Conservation (phyloP, 768 basidiomycete genomes). For the Rhizopogon salebrosus region DNA sequence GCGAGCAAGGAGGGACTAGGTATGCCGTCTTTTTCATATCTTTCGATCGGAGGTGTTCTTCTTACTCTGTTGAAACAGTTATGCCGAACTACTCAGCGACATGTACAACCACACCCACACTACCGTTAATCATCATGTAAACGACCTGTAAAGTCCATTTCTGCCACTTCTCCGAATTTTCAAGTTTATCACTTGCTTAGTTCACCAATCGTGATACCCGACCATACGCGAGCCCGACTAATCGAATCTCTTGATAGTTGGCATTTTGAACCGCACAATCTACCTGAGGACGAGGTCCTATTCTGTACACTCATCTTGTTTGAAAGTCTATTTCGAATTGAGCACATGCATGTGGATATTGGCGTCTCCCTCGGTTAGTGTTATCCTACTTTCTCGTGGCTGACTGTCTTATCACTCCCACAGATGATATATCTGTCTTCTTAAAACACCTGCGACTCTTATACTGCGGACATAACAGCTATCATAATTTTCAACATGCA, state of each 20-base stretch:
- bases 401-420: slow-evolving; percentile 11
- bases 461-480: slow-evolving; percentile 87
- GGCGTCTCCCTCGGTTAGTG: slow-evolving; percentile 56
- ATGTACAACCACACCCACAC: slow-evolving; percentile 79
- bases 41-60: neutral
- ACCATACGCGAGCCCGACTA: slow-evolving; percentile 52
- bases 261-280: slow-evolving; percentile 86
- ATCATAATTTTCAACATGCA: slow-evolving; percentile 98
- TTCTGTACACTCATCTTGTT: slow-evolving; percentile 83
- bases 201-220: slow-evolving; percentile 42
- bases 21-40: slow-evolving; percentile 28
- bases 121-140: slow-evolving; percentile 53
- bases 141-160: slow-evolving; percentile 17
- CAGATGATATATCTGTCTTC: slow-evolving; percentile 74
- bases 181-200: slow-evolving; percentile 27
- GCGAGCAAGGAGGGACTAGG: slow-evolving; percentile 42
- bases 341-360: slow-evolving; percentile 61
- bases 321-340: slow-evolving; percentile 75
- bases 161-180: neutral
- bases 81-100: slow-evolving; percentile 79
- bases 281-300: slow-evolving; percentile 78
- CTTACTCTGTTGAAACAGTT: slow-evolving; percentile 33
- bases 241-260: slow-evolving; percentile 70
- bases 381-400: slow-evolving; percentile 14
- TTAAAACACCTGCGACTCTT: slow-evolving; percentile 86